Base-by-base conservation (phyloP, 1,284 basidiomycete genomes). In the Ganoderma resinaceum region DNA sequence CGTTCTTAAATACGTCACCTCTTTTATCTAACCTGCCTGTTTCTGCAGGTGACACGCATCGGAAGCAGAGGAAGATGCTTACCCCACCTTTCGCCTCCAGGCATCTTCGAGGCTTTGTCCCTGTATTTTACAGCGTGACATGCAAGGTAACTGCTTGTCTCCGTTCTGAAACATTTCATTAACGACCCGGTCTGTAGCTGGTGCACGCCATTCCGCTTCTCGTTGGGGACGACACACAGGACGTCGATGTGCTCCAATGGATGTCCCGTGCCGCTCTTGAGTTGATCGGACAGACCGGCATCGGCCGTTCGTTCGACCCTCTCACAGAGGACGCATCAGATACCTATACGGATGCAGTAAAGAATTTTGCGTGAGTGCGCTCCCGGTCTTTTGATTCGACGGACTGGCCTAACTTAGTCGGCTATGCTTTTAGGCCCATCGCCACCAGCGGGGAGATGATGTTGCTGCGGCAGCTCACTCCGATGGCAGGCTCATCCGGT, bases 241-340 rank as follows among this genome's bases (percentile, higher is more conserved):
- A 77, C 31, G 65, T 83, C 42, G 79, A 84, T 63, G 70, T 84
- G 37, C 72, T 81, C 20, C 74, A 78, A 23, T 80, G 77, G 68
- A 77, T 83, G 69, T 76, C 76, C 26, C 80, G 81, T 26, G 75
- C 78, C 0, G 78, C 82, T 1, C 76, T 84, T 37, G 82, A 84
- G 70, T 74, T 83, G 26, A 79, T 82, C 67, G 79, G 80, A 8
- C 80, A 81, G 62, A 79, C 78, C n/a, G 82, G 79, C 1, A 70
- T 83, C 11, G 82, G 82, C 0, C 78, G 82, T 63, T 80, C 81
- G 11, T 82, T 83, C 74, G 76, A 81, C 61, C 76, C 79, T 20
- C 75, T 82, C 55, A 74, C 74, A 7, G 71, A 72, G n/a, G 72
- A 79, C 16, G 76, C 74, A 8, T 68, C 77, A n/a, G 70, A 72